Evolutionary conservation across 208 protist genomes (phyloP).

Genomic region (Trypanosoma rangeli): DNA sequence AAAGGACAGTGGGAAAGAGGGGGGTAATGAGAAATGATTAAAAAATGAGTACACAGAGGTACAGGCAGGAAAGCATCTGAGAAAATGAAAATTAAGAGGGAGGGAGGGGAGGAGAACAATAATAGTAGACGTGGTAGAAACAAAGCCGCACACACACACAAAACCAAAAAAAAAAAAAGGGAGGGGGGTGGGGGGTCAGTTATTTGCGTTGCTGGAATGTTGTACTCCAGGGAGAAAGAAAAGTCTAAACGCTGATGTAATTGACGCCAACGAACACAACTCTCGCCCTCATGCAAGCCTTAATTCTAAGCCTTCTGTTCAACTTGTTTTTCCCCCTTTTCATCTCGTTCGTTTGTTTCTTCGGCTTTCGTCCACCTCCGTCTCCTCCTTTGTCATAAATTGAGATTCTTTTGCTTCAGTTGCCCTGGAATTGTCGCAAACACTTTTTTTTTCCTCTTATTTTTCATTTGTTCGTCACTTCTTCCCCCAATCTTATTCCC

Average conservation of each 20-base stretch:
- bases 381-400: background rate
- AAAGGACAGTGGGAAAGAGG: background rate
- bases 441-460: background rate
- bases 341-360: background rate
- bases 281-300: background rate
- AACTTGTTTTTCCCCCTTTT: slow-evolving; percentile 2
- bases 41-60: background rate
- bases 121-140: slow-evolving; percentile 13
- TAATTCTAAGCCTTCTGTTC: background rate
- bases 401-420: slow-evolving; percentile 11
- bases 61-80: background rate
- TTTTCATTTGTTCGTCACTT: background rate
- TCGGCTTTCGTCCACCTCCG: background rate
- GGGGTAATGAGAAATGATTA: background rate
- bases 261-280: background rate
- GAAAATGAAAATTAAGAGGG: background rate
- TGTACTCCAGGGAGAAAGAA: background rate
- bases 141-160: slow-evolving; percentile 14
- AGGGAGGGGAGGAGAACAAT: background rate
- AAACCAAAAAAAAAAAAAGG: slow-evolving; percentile 22
- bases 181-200: background rate
- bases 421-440: no score
- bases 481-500: background rate
- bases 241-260: background rate
- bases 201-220: background rate